Evolutionary conservation across 75 land plant genomes (phyloP).

Genomic region (Selaginella moellendorffii): DNA sequence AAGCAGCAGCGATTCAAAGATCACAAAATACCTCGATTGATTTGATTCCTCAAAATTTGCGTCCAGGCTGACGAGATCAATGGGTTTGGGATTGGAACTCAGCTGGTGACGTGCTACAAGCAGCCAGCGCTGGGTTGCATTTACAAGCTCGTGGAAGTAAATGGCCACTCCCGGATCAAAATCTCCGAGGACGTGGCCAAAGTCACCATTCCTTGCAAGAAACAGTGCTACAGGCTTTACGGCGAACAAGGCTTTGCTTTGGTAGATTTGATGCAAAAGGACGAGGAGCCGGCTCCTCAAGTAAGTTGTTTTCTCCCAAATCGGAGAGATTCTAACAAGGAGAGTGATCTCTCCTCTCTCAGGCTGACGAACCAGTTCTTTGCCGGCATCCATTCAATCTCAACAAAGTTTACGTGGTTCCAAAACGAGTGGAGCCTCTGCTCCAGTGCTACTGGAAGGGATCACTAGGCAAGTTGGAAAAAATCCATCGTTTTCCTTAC

Average conservation of each 20-base stretch:
- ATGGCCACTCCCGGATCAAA: not conserved
- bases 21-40: too few species aligned
- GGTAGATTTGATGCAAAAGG: too few species aligned
- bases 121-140: not conserved
- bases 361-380: conserved; percentile 71
- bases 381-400: conserved; percentile 95
- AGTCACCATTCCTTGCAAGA: not conserved
- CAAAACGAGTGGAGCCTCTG: conserved; percentile 78
- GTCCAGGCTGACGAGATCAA: not conserved
- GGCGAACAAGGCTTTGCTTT: not conserved
- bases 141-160: not conserved
- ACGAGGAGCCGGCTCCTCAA: too few species aligned
- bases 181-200: not conserved
- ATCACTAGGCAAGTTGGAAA: conserved; percentile 36
- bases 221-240: not conserved
- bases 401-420: conserved; percentile 88
- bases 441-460: conserved; percentile 87
- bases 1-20: too few species aligned
- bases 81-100: not conserved
- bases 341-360: too few species aligned
- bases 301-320: not conserved
- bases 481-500: not conserved
- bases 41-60: too few species aligned
- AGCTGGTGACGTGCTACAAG: not conserved
- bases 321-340: too few species aligned